Conservation (phyloP, 495 filamentous ascomycete species). For the Xylaria scruposa region DNA sequence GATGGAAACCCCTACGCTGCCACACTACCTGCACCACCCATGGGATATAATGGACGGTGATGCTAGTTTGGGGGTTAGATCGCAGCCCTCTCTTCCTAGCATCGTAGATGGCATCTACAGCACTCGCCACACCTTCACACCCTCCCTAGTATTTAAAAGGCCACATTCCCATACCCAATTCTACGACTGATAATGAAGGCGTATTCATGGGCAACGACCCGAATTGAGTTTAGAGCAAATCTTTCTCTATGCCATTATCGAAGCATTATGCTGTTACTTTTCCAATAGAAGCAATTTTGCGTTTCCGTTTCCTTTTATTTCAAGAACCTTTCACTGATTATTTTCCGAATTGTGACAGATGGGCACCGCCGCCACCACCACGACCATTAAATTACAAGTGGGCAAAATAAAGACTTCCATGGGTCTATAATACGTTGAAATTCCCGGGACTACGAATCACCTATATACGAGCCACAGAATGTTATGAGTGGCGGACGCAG, state of each 20-base stretch:
- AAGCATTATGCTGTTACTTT: slow-evolving; percentile 15
- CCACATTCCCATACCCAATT: neutral
- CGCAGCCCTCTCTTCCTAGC: neutral
- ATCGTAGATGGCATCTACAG: slow-evolving; percentile 15
- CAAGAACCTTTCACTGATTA: slow-evolving; percentile 40
- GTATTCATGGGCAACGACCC: neutral
- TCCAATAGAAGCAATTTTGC: slow-evolving; percentile 33
- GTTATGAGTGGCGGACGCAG: neutral
- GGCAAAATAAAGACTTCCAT: neutral
- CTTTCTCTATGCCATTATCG: neutral
- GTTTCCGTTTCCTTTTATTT: slow-evolving; percentile 27
- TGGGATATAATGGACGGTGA: slow-evolving; percentile 50
- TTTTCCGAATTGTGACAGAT: slow-evolving; percentile 45
- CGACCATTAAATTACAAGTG: slow-evolving; percentile 24
- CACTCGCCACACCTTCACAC: neutral
- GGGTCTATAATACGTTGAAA: neutral
- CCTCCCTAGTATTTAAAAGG: neutral
- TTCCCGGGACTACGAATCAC: neutral
- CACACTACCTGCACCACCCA: slow-evolving; percentile 51
- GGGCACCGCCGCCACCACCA: slow-evolving; percentile 41
- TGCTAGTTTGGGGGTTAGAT: neutral
- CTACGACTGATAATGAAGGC: slow-evolving; percentile 15
- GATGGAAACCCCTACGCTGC: slow-evolving; percentile 61
- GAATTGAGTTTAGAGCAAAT: neutral
- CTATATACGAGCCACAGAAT: slow-evolving; percentile 4